Conservation (phyloP, 371 early-diverging fungal species). For the Syncephalastrum sp. region DNA sequence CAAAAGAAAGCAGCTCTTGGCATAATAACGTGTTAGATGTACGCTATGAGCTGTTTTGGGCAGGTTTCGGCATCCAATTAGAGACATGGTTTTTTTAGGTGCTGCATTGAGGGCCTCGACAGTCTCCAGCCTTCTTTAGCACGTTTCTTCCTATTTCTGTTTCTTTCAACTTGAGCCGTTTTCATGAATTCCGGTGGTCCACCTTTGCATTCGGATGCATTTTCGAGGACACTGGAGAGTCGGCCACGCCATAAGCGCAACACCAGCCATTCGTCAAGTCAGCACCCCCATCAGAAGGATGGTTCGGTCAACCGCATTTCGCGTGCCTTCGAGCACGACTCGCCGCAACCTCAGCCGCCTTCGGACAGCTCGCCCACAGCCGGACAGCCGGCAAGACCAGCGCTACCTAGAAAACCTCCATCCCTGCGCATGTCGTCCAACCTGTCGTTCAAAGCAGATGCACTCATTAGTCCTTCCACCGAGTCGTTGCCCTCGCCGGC, state of each 20-base stretch:
- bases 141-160: conserved; percentile 6
- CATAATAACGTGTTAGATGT: too few species aligned
- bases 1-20: too few species aligned
- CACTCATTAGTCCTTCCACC: conserved; percentile 14
- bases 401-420: conserved; percentile 42
- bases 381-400: conserved; percentile 16
- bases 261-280: conserved; percentile 9
- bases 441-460: neutral
- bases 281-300: conserved; percentile 5
- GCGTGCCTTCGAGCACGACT: conserved; percentile 36
- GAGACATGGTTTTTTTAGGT: too few species aligned
- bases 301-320: conserved; percentile 43
- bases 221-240: conserved; percentile 37
- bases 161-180: neutral
- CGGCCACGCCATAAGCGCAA: conserved; percentile 25
- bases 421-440: conserved; percentile 23
- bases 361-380: too few species aligned
- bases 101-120: too few species aligned
- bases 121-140: neutral
- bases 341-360: neutral
- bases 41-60: too few species aligned
- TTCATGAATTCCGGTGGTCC: too few species aligned
- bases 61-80: too few species aligned
- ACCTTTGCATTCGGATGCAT: conserved; percentile 30
- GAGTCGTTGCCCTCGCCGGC: conserved; percentile 14